Evolutionary conservation across 768 basidiomycete genomes (phyloP), one percentile per base, ranked within the genome.

Genomic region (Pilatotrama ljubarskyi): DNA sequence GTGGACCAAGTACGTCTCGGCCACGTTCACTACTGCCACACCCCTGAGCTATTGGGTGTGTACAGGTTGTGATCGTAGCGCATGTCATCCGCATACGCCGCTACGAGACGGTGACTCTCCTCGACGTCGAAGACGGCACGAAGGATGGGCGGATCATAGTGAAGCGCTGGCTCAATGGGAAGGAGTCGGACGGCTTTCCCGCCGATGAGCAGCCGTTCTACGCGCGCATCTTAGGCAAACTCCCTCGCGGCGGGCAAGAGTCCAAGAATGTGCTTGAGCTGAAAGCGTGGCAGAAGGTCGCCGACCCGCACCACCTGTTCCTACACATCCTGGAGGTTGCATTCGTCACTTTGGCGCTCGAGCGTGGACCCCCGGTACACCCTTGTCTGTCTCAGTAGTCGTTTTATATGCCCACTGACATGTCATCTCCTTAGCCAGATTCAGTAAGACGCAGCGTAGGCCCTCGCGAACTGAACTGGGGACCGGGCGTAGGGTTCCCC

Each of bases 21-120:
- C 29, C 9, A 15, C 72, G 77, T 10, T 70, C 71, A 47, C 76
- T 73, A 55, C 64, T 70, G 14, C 61, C 69, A 15, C 41, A 37
- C n/a, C n/a, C n/a, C n/a, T n/a, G n/a, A n/a, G n/a, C n/a, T n/a
- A n/a, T n/a, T n/a, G n/a, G n/a, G n/a, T n/a, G n/a, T n/a, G 13
- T n/a, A 63, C 29, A 80, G 71, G 70, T 88, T n/a, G 73, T 75
- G 40, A 77, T 85, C 63, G 84, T 85, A 25, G 84, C 84, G 0
- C 74, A 76, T 62, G 68, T 75, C 11, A 58, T 68, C 40, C 61
- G 67, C 1, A 67, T 72, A 2, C 52, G 56, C 1, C 72, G 51
- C 15, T 58, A 24, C 24, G 20, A 24, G 10, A 32, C 29, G 3
- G 48, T 38, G 1, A 26, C 53, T 2, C 13, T 51, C 13, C 43